These are phyloP conservation scores for Trichoderma semiorbis DNA, from an alignment of 2,329 filamentous ascomycete genomes.

Conservation along the genomic window DNA sequence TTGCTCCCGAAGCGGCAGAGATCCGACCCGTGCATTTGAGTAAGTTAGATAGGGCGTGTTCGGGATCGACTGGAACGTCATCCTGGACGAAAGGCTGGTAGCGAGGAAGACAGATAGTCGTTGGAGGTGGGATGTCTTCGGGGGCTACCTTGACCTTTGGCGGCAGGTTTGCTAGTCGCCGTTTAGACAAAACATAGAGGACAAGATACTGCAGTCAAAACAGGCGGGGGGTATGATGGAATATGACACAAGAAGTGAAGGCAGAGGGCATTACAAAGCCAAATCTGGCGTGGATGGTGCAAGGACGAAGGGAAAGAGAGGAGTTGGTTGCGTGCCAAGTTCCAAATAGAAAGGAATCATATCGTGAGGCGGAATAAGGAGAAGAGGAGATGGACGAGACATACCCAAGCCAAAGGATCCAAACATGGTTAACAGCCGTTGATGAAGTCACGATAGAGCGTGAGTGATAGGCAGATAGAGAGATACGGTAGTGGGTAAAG, in stretches of 20 bases:
- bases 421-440: conserved; percentile 10
- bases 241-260: not conserved
- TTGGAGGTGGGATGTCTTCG: conserved; percentile 54
- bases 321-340: not conserved
- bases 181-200: conserved; percentile 4
- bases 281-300: not conserved
- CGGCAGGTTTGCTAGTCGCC: conserved; percentile 24
- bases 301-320: not conserved
- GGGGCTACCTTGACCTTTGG: conserved; percentile 35
- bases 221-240: not conserved
- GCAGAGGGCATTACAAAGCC: not conserved
- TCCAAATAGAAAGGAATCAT: not conserved
- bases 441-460: not conserved
- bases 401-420: conserved; percentile 16
- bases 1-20: conserved; percentile 32
- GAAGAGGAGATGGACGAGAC: not conserved
- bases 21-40: conserved; percentile 55
- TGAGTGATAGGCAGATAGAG: not conserved
- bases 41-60: conserved; percentile 45
- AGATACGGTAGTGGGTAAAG: not conserved
- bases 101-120: conserved; percentile 51
- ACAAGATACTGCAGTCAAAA: not conserved
- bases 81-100: conserved; percentile 38
- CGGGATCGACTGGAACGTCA: conserved; percentile 27
- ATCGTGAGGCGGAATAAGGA: not conserved